phyloP scores from a whole-genome alignment of 208 protist genomes.

The Crithidia acanthocephali region DNA sequence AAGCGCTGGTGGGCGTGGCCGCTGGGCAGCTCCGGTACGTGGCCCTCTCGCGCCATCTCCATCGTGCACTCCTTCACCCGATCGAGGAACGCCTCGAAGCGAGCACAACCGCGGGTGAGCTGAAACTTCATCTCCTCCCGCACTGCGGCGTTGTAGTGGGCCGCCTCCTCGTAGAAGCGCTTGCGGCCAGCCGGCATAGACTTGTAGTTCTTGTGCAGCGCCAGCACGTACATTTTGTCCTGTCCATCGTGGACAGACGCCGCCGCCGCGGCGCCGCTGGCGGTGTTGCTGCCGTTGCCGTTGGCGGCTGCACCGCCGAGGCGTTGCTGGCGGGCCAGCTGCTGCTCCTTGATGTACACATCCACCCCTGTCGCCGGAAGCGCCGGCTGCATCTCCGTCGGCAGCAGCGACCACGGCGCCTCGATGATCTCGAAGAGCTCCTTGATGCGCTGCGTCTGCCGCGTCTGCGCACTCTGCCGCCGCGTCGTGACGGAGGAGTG shows the following conservation, averaged over 20 bases:
- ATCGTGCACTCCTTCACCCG: slow-evolving; percentile 62
- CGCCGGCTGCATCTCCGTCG: slow-evolving; percentile 44
- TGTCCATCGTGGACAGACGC: slow-evolving; percentile 22
- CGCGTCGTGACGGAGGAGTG: slow-evolving; percentile 52
- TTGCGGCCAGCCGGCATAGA: slow-evolving; percentile 41
- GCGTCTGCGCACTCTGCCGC: slow-evolving; percentile 43
- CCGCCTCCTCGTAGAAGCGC: slow-evolving; percentile 73
- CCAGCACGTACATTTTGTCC: slow-evolving; percentile 69
- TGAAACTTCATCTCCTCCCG: slow-evolving; percentile 64
- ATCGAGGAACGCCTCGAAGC: slow-evolving; percentile 71
- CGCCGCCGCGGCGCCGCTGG: too few species aligned
- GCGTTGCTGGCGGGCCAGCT: slow-evolving; percentile 25
- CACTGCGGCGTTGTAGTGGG: slow-evolving; percentile 54
- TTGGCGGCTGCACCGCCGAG: background rate
- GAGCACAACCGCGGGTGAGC: slow-evolving; percentile 56
- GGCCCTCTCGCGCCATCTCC: slow-evolving; percentile 51
- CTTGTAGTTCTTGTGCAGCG: slow-evolving; percentile 69
- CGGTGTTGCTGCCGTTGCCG: background rate
- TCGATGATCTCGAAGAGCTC: slow-evolving; percentile 79
- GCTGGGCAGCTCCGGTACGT: slow-evolving; percentile 29
- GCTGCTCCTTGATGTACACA: slow-evolving; percentile 80
- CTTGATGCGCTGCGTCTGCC: slow-evolving; percentile 51
- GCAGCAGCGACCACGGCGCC: slow-evolving; percentile 70
- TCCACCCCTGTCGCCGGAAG: slow-evolving; percentile 71
- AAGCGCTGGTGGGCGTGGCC: slow-evolving; percentile 21